phyloP scores from a whole-genome alignment of 2,329 filamentous ascomycete genomes.

The Penicillium italicum region DNA sequence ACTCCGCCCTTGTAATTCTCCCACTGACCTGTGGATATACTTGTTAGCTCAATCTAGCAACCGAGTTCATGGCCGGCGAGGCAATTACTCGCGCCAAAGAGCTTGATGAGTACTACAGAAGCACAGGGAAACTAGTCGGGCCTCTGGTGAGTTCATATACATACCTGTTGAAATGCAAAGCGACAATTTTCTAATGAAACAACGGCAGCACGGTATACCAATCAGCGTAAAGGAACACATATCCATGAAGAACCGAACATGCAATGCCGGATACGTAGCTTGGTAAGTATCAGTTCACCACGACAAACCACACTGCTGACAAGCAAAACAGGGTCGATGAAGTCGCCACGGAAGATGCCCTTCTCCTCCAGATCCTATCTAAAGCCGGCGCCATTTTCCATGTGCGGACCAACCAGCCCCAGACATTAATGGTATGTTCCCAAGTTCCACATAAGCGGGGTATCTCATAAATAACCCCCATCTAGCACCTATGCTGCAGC shows the following conservation, averaged over 20 bases:
- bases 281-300: constrained; percentile 21
- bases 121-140: constrained; percentile 47
- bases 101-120: constrained; percentile 31
- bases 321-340: constrained; percentile 32
- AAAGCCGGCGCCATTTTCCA: constrained; percentile 44
- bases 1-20: neutral
- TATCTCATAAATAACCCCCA: constrained; percentile 1
- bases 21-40: neutral
- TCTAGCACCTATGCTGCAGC: constrained; percentile 35
- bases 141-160: constrained; percentile 34
- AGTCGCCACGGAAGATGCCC: constrained; percentile 35
- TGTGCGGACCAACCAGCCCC: constrained; percentile 44
- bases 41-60: constrained; percentile 36
- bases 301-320: neutral
- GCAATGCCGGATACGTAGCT: constrained; percentile 37
- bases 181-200: neutral
- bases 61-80: constrained; percentile 38
- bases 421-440: constrained; percentile 37
- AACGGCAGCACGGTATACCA: constrained; percentile 49
- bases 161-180: neutral
- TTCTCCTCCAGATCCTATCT: constrained; percentile 31
- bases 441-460: neutral
- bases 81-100: constrained; percentile 34
- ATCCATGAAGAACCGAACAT: constrained; percentile 50
- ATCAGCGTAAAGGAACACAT: constrained; percentile 61